A percentile compares a stretch with the other conserved stretches of the same genome.
Conservation (phyloP, 2,329 filamentous ascomycete species). For the Tolypocladium cylindrosporum region DNA sequence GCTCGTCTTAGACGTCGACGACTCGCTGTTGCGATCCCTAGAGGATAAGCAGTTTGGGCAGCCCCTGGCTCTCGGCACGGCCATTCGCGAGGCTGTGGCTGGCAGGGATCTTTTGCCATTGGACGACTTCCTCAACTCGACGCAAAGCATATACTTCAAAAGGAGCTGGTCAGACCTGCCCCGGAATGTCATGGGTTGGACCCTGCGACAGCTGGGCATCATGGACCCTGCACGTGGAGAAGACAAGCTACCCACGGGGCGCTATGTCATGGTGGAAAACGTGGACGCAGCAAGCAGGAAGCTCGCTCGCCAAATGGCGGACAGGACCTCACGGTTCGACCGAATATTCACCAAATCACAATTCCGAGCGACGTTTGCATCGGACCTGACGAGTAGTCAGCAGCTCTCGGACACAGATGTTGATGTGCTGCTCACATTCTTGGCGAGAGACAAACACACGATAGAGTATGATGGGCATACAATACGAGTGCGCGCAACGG, state of each 20-base stretch:
- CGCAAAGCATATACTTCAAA: conserved; percentile 59
- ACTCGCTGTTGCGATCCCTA: conserved; percentile 59
- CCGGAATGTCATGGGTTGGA: conserved; percentile 66
- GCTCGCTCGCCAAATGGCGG: conserved; percentile 35
- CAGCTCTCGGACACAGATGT: conserved; percentile 54
- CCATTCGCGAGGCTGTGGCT: conserved; percentile 63
- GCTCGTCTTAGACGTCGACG: conserved; percentile 44
- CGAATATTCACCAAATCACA: conserved; percentile 57
- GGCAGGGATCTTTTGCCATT: conserved; percentile 61
- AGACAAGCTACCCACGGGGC: conserved; percentile 48
- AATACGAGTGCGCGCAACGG: conserved; percentile 59
- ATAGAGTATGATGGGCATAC: conserved; percentile 54
- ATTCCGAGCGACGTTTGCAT: conserved; percentile 50
- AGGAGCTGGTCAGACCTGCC: conserved; percentile 59
- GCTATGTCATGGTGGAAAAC: conserved; percentile 57
- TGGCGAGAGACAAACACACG: conserved; percentile 55
- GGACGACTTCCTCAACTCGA: conserved; percentile 53
- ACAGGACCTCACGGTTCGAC: conserved; percentile 45
- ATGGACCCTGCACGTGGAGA: conserved; percentile 34
- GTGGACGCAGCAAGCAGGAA: conserved; percentile 48
- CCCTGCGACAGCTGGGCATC: conserved; percentile 59
- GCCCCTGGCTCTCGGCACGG: conserved; percentile 70
- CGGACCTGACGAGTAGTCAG: conserved; percentile 36
- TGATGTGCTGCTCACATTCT: conserved; percentile 58
- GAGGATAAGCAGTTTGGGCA: conserved; percentile 70